Evolutionary conservation across 257 asterid genomes (phyloP).

Genomic region (Vinca minor): DNA sequence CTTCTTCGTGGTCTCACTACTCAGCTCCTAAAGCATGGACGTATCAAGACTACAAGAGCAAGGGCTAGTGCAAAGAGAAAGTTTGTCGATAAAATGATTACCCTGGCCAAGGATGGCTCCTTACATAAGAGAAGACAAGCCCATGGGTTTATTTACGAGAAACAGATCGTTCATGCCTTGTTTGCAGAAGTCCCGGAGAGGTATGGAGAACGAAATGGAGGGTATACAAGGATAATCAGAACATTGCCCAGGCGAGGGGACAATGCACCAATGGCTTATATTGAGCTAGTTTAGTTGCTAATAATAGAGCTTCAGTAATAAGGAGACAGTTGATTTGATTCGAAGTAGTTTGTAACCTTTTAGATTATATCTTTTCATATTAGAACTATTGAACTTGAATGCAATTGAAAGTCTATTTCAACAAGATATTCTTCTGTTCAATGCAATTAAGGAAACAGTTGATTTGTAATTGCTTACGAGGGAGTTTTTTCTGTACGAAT

Average conservation of each 20-base stretch:
- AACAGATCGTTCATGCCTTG: slow-evolving; percentile 87
- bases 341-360: no score
- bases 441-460: no score
- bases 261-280: slow-evolving; percentile 87
- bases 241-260: slow-evolving; percentile 88
- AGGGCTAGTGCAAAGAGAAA: slow-evolving; percentile 92
- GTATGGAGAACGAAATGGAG: slow-evolving; percentile 85
- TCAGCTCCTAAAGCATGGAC: slow-evolving; percentile 85
- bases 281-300: slow-evolving; percentile 58
- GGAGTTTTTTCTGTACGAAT: not conserved
- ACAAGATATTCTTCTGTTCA: no score
- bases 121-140: slow-evolving; percentile 97
- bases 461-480: no score
- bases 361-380: no score
- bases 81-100: slow-evolving; percentile 80
- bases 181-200: slow-evolving; percentile 93
- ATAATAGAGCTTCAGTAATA: no score
- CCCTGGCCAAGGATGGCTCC: slow-evolving; percentile 87
- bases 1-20: slow-evolving; percentile 80
- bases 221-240: slow-evolving; percentile 84
- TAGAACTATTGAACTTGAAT: no score
- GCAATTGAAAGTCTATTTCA: no score
- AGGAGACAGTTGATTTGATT: not conserved
- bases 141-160: slow-evolving; percentile 79
- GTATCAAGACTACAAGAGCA: slow-evolving; percentile 85